Percentiles rank a stretch among this genome's conserved stretches.
These are phyloP conservation scores for Suhomyces sp. DNA, from an alignment of 805 yeast genomes.

Conservation along the genomic window DNA sequence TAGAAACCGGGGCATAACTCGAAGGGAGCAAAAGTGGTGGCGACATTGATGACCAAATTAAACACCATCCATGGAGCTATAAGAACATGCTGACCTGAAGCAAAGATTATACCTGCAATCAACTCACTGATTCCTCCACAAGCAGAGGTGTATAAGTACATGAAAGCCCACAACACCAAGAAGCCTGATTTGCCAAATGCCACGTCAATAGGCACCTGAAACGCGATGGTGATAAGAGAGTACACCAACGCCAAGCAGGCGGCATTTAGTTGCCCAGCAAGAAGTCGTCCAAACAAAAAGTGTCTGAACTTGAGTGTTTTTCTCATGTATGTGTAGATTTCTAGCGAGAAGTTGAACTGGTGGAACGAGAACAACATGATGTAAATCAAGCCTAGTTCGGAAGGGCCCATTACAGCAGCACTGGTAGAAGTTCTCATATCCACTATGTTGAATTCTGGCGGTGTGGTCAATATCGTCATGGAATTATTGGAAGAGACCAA, in stretches of 20 bases:
- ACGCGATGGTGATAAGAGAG: slow-evolving; percentile 29
- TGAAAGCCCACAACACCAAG: slow-evolving; percentile 31
- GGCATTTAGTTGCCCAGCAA: slow-evolving; percentile 30
- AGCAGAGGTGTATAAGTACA: slow-evolving; percentile 28
- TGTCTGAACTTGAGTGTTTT: slow-evolving; percentile 20
- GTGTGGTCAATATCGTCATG: slow-evolving; percentile 14
- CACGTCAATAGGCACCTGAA: slow-evolving; percentile 22
- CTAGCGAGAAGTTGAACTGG: slow-evolving; percentile 32
- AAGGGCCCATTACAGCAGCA: slow-evolving; percentile 29
- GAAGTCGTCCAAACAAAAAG: slow-evolving; percentile 25
- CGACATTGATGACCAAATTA: slow-evolving; percentile 26
- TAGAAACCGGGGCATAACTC: slow-evolving; percentile 30
- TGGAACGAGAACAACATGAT: slow-evolving; percentile 33
- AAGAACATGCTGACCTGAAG: slow-evolving; percentile 16
- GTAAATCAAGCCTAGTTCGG: slow-evolving; percentile 32
- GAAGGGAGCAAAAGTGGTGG: slow-evolving; percentile 34
- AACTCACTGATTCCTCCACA: slow-evolving; percentile 28
- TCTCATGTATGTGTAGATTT: slow-evolving; percentile 21
- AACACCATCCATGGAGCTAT: slow-evolving; percentile 32
- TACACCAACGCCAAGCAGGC: slow-evolving; percentile 29
- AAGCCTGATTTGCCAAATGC: slow-evolving; percentile 33
- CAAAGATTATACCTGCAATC: slow-evolving; percentile 18
- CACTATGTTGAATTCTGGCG: slow-evolving; percentile 21
- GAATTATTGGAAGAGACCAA: slow-evolving; percentile 15
- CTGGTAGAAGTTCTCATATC: slow-evolving; percentile 20